A percentile compares a stretch with the other conserved stretches of the same genome.
These are phyloP conservation scores for Diutina scorzettiae DNA, from an alignment of 1,139 yeast species.

Conservation along the genomic window DNA sequence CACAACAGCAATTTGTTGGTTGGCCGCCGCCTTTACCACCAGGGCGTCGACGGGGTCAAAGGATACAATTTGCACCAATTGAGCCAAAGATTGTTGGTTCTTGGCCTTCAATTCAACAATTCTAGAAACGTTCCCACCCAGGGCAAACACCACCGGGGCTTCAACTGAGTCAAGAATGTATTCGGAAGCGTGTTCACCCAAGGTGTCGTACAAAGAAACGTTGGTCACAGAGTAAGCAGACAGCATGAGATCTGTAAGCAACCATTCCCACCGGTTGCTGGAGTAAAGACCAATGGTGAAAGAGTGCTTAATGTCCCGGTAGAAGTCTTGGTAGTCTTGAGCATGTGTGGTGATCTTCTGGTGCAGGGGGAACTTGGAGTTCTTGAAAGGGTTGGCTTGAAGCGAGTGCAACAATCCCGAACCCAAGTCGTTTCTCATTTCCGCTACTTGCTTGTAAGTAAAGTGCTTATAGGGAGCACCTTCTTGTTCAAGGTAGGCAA, in stretches of 20 bases:
- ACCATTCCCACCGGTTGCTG: slow-evolving; percentile 17
- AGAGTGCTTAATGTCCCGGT: slow-evolving; percentile 9
- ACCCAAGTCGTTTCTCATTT: slow-evolving; percentile 21
- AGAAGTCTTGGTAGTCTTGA: slow-evolving; percentile 10
- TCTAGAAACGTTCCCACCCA: slow-evolving; percentile 19
- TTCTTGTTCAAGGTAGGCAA: slow-evolving; percentile 21
- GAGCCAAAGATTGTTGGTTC: slow-evolving; percentile 11
- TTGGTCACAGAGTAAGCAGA: slow-evolving; percentile 15
- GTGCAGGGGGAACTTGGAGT: slow-evolving; percentile 15
- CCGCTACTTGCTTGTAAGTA: slow-evolving; percentile 15
- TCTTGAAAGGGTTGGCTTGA: slow-evolving; percentile 18
- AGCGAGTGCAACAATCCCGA: slow-evolving; percentile 22
- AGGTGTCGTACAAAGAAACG: slow-evolving; percentile 18
- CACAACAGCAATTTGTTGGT: slow-evolving; percentile 8
- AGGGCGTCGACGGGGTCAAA: slow-evolving; percentile 14
- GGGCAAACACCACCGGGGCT: slow-evolving; percentile 19
- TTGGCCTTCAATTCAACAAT: slow-evolving; percentile 12
- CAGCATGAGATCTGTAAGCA: slow-evolving; percentile 14
- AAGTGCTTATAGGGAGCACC: slow-evolving; percentile 13
- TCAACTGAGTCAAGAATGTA: slow-evolving; percentile 14
- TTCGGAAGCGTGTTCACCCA: slow-evolving; percentile 15
- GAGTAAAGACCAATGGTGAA: slow-evolving; percentile 14
- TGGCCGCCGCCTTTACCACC: slow-evolving; percentile 10
- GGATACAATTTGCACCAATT: slow-evolving; percentile 13
- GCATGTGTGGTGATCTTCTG: slow-evolving; percentile 18